phyloP scores from a whole-genome alignment of 192 early-diverging fungal species.

The Backusella westeae region DNA sequence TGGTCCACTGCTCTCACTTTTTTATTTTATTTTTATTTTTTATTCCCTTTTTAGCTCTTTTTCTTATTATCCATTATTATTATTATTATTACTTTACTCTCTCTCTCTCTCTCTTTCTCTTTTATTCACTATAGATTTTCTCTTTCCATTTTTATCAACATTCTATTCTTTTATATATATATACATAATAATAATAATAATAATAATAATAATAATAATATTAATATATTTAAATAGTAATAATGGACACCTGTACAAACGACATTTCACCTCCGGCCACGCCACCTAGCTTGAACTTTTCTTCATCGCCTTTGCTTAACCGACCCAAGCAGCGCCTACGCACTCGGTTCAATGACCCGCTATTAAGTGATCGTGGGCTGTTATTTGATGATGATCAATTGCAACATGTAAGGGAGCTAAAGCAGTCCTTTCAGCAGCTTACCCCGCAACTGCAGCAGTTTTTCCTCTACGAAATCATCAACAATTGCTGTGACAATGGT shows the following conservation, averaged over 20 bases:
- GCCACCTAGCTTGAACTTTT: conserved; percentile 22
- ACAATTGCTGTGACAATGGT: conserved; percentile 42
- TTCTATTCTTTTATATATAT: not conserved
- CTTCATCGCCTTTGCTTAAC: conserved; percentile 20
- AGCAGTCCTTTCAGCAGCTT: conserved; percentile 36
- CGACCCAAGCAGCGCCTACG: not conserved
- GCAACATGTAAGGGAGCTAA: conserved; percentile 24
- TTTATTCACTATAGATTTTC: not conserved
- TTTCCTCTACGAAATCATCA: conserved; percentile 43
- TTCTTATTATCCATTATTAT: not conserved
- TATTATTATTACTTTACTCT: not conserved
- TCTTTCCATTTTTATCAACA: conserved; percentile 2
- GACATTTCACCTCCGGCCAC: conserved; percentile 37
- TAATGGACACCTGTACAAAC: conserved; percentile 9
- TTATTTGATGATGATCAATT: conserved; percentile 21
- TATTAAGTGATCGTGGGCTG: not conserved
- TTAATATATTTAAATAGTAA: not conserved
- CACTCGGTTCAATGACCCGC: conserved; percentile 12
- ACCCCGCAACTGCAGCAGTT: conserved; percentile 25
- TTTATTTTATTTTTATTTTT: not conserved
- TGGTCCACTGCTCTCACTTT: not conserved
- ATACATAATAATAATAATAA: not conserved
- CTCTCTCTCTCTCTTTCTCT: not conserved
- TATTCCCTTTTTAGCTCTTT: not conserved
- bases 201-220: not conserved